A percentile compares a stretch with the other conserved stretches of the same genome.
Evolutionary conservation across 202 grass and related monocot species (phyloP).

Genomic region (Schoenoplectus triqueter): DNA sequence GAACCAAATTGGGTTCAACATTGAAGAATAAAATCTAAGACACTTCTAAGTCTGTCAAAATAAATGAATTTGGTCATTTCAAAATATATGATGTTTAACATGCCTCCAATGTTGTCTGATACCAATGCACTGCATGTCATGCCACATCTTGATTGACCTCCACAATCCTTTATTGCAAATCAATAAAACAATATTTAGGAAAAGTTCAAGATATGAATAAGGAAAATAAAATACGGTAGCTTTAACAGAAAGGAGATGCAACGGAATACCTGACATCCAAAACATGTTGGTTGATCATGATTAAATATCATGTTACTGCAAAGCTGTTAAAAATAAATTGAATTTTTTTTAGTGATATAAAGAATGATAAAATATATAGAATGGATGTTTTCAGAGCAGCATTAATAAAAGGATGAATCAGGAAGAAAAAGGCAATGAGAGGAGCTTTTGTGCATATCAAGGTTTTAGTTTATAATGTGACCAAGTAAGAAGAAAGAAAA

Average conservation of each 20-base stretch:
- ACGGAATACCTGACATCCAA: slow-evolving; percentile 70
- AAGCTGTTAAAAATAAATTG: slow-evolving; percentile 50
- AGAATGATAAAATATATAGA: slow-evolving; percentile 37
- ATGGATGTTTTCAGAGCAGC: slow-evolving; percentile 65
- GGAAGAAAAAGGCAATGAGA: slow-evolving; percentile 57
- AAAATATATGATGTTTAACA: slow-evolving; percentile 28
- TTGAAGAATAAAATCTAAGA: slow-evolving; percentile 26
- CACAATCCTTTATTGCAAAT: slow-evolving; percentile 65
- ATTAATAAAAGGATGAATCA: slow-evolving; percentile 60
- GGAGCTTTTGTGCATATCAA: not conserved
- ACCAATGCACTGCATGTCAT: slow-evolving; percentile 79
- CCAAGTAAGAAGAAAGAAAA: not conserved
- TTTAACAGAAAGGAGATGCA: slow-evolving; percentile 17
- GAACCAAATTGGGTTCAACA: slow-evolving; percentile 10
- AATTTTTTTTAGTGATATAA: slow-evolving; percentile 31
- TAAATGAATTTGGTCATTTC: slow-evolving; percentile 26
- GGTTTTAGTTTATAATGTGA: not conserved
- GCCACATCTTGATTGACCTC: slow-evolving; percentile 75
- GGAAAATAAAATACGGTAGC: not conserved
- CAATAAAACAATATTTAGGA: slow-evolving; percentile 37
- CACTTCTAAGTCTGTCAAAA: slow-evolving; percentile 1
- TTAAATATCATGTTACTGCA: slow-evolving; percentile 94
- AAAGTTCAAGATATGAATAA: slow-evolving; percentile 24
- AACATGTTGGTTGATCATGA: slow-evolving; percentile 73
- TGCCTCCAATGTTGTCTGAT: slow-evolving; percentile 67